Conservation (phyloP, 208 protist genomes). For the Hexamita inflata region DNA sequence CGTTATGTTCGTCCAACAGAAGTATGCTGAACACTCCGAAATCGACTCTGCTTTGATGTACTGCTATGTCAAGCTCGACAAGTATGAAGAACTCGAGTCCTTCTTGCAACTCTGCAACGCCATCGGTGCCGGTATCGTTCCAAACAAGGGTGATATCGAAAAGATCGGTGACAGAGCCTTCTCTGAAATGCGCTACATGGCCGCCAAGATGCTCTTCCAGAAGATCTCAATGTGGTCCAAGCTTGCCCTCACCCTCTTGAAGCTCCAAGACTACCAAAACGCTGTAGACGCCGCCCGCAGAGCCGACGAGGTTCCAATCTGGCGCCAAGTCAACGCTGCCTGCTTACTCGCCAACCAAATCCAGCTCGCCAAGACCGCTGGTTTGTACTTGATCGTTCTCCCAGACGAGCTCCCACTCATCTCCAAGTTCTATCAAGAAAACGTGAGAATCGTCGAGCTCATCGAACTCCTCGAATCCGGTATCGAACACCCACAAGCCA, state of each 20-base stretch:
- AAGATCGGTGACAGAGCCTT: constrained; percentile 89
- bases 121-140: constrained; percentile 49
- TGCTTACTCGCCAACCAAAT: constrained; percentile 92
- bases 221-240: constrained; percentile 77
- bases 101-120: constrained; percentile 61
- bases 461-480: constrained; percentile 78
- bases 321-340: constrained; percentile 67
- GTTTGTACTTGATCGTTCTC: constrained; percentile 86
- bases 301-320: constrained; percentile 63
- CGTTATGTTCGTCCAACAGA: constrained; percentile 52
- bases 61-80: constrained; percentile 73
- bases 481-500: constrained; percentile 53
- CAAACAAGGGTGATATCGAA: constrained; percentile 83
- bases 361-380: constrained; percentile 84
- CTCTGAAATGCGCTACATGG: constrained; percentile 79
- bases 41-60: constrained; percentile 95
- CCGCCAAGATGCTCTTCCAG: constrained; percentile 87
- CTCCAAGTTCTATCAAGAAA: constrained; percentile 62
- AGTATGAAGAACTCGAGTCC: constrained; percentile 87
- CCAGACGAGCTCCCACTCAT: constrained; percentile 84
- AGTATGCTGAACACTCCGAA: neutral
- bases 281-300: constrained; percentile 90
- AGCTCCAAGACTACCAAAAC: constrained; percentile 67
- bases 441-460: constrained; percentile 76
- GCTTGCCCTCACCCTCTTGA: constrained; percentile 80